Percentiles rank a stretch among this genome's conserved stretches.
phyloP scores from a whole-genome alignment of 2,329 filamentous ascomycete genomes.

The Hypoxylon sp. region DNA sequence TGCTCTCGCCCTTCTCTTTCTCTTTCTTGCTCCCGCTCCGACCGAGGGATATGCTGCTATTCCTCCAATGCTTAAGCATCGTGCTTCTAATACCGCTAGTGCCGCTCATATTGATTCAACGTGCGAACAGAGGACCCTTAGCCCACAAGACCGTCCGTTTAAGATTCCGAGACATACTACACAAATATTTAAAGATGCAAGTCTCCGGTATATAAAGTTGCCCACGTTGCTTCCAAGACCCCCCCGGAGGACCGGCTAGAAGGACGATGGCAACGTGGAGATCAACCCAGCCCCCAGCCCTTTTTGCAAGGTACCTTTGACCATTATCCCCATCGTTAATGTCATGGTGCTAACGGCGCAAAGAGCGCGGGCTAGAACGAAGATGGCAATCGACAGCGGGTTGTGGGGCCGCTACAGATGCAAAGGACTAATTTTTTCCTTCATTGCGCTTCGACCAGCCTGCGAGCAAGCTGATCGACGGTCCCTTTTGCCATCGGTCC shows the following conservation, averaged over 20 bases:
- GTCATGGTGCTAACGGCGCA: not conserved
- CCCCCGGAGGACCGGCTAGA: not conserved
- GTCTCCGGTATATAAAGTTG: slow-evolving; percentile 20
- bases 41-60: slow-evolving; percentile 21
- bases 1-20: slow-evolving; percentile 13
- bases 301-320: no score
- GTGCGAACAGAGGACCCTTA: slow-evolving; percentile 1
- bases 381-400: slow-evolving; percentile 20
- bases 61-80: slow-evolving; percentile 28
- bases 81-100: slow-evolving; percentile 18
- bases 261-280: slow-evolving; percentile 11
- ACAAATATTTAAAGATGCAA: no score
- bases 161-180: slow-evolving; percentile 1
- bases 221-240: slow-evolving; percentile 1
- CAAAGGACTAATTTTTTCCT: slow-evolving; percentile 33
- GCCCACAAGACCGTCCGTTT: slow-evolving; percentile 2
- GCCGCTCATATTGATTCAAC: slow-evolving; percentile 16
- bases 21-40: slow-evolving; percentile 22
- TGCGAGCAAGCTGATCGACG: no score
- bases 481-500: not conserved
- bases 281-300: not conserved
- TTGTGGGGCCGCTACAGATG: slow-evolving; percentile 28
- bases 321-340: no score
- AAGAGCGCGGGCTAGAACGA: slow-evolving; percentile 16
- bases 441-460: slow-evolving; percentile 6